A percentile compares a stretch with the other conserved stretches of the same genome.
Conservation (phyloP, 305 asterid genomes). For the Solanum hybrid region DNA sequence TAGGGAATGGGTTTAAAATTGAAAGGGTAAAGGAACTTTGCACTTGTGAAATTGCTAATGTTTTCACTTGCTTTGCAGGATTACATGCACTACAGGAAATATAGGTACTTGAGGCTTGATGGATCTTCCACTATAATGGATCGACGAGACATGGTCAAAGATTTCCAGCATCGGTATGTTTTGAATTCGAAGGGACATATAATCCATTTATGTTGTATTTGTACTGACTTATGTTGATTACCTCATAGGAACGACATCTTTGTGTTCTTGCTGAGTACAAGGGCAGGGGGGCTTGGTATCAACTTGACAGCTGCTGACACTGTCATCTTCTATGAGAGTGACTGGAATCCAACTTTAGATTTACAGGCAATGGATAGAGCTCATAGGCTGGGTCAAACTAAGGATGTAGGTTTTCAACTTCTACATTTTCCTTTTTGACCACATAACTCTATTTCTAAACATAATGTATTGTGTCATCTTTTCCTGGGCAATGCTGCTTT, state of each 20-base stretch:
- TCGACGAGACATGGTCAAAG: conserved; percentile 97
- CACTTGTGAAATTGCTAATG: conserved; percentile 3
- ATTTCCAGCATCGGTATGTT: conserved; percentile 87
- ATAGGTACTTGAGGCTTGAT: conserved; percentile 85
- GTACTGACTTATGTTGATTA: conserved; percentile 5
- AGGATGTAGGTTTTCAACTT: conserved; percentile 47
- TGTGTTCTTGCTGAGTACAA: conserved; percentile 92
- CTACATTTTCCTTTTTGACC: background rate
- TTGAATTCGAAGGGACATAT: background rate
- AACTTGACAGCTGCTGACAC: conserved; percentile 98
- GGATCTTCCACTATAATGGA: conserved; percentile 95
- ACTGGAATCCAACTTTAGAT: conserved; percentile 98
- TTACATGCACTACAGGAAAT: conserved; percentile 90
- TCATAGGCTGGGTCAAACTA: conserved; percentile 95
- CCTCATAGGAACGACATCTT: conserved; percentile 72
- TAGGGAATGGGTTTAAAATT: background rate
- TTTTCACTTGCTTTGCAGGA: conserved; percentile 49
- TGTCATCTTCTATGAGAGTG: conserved; percentile 92
- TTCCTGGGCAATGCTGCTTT: background rate
- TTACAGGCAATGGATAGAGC: conserved; percentile 98
- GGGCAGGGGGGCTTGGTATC: conserved; percentile 98
- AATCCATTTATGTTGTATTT: background rate
- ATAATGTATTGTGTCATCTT: background rate
- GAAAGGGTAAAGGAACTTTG: background rate
- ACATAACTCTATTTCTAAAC: background rate